phyloP scores from a whole-genome alignment of 2,329 filamentous ascomycete genomes.

The Scytalidium sp. region DNA sequence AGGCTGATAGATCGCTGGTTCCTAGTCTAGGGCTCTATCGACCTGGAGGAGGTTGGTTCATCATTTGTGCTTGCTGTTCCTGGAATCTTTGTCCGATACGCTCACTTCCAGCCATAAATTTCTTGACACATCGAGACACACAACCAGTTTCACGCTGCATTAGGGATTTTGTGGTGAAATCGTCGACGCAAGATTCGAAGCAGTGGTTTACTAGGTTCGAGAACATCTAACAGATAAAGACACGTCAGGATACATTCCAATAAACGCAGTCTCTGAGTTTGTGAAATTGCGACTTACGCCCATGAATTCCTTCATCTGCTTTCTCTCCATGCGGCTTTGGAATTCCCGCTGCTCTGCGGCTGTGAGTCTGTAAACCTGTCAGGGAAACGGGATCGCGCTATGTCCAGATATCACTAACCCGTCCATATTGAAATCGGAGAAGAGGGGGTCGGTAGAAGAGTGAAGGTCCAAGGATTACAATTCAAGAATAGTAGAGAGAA shows the following conservation, averaged over 20 bases:
- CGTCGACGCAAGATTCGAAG: constrained; percentile 96
- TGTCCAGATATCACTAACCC: constrained; percentile 18
- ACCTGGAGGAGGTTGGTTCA: constrained; percentile 30
- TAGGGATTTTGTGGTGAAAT: constrained; percentile 97
- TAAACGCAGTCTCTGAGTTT: constrained; percentile 16
- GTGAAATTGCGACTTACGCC: constrained; percentile 63
- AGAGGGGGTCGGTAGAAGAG: not conserved
- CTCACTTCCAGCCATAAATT: constrained; percentile 89
- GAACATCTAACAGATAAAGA: constrained; percentile 45
- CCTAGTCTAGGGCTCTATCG: constrained; percentile 12
- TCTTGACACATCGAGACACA: constrained; percentile 92
- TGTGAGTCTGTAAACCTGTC: constrained; percentile 23
- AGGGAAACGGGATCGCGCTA: constrained; percentile 3
- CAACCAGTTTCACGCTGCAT: constrained; percentile 86
- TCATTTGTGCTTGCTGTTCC: constrained; percentile 62
- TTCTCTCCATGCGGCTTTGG: constrained; percentile 90
- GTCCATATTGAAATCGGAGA: constrained; percentile 37
- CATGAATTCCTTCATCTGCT: constrained; percentile 99
- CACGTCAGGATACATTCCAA: not conserved
- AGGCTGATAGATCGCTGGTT: not conserved
- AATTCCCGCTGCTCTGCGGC: constrained; percentile 84
- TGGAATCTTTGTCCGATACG: constrained; percentile 88
- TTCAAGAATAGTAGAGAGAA: too few relatives aligned
- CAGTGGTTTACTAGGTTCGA: constrained; percentile 77
- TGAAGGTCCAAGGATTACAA: too few relatives aligned